A percentile compares a stretch with the other conserved stretches of the same genome.
Evolutionary conservation across 768 basidiomycete species (phyloP).

Genomic region (Terana coerulea): DNA sequence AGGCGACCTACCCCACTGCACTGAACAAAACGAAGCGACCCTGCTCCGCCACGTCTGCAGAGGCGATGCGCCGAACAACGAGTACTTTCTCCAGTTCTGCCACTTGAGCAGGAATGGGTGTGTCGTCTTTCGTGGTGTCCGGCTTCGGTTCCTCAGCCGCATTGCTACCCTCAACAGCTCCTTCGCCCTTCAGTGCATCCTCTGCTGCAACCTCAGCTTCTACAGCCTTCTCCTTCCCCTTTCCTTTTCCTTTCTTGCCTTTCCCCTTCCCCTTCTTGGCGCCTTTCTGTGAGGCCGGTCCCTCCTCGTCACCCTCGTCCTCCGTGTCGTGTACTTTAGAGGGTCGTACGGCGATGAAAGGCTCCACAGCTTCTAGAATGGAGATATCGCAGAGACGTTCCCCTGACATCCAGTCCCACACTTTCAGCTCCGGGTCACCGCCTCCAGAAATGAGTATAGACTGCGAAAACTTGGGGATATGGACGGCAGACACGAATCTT

Average conservation of each 20-base stretch:
- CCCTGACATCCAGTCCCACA: constrained; percentile 82
- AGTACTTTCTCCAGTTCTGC: constrained; percentile 32
- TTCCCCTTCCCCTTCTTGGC: constrained; percentile 25
- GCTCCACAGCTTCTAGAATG: constrained; percentile 37
- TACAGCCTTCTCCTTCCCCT: constrained; percentile 30
- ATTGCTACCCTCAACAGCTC: constrained; percentile 7
- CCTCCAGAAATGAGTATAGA: constrained; percentile 76
- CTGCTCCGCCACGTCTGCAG: constrained; percentile 33
- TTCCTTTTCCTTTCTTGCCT: constrained; percentile 14
- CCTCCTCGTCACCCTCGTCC: constrained; percentile 16
- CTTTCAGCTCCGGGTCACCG: constrained; percentile 70
- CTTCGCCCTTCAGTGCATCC: constrained; percentile 16
- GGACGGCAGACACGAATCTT: constrained; percentile 83
- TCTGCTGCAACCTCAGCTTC: constrained; percentile 27
- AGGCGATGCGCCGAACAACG: constrained; percentile 54
- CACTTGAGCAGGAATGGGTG: not conserved
- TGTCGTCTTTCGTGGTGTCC: not conserved
- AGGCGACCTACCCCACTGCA: constrained; percentile 64
- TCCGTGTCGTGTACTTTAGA: constrained; percentile 24
- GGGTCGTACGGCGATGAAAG: constrained; percentile 35
- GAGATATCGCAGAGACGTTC: constrained; percentile 45
- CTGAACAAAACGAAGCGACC: constrained; percentile 55
- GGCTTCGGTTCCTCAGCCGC: constrained; percentile 12
- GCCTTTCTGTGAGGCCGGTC: constrained; percentile 13
- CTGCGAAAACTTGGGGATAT: constrained; percentile 50